Conservation (phyloP, 2,329 filamentous ascomycete species). For the Fusarium citri region DNA sequence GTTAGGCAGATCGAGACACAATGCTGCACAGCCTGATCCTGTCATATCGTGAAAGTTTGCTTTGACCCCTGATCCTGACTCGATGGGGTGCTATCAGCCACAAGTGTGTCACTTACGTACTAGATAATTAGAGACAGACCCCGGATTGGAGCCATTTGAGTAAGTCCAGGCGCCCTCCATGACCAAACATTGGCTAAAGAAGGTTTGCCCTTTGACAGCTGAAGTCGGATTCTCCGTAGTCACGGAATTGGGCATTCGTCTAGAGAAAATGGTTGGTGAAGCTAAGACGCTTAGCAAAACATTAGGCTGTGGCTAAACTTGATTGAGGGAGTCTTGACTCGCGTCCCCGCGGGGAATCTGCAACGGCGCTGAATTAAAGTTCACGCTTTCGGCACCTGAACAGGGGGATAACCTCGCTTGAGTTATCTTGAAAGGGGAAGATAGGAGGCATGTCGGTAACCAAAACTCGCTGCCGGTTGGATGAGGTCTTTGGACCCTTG, state of each 20-base stretch:
- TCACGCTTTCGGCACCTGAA: background rate
- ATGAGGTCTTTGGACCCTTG: background rate
- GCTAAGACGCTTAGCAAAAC: background rate
- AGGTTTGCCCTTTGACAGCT: background rate
- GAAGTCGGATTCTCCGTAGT: background rate
- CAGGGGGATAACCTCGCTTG: background rate
- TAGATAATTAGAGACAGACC: background rate
- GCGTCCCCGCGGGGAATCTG: background rate
- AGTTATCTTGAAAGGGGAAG: background rate
- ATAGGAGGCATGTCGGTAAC: background rate
- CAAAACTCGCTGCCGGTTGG: background rate
- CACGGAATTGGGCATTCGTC: background rate
- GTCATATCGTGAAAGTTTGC: slow-evolving; percentile 1
- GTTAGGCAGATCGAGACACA: slow-evolving; percentile 2
- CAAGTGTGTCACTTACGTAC: background rate
- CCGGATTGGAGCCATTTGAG: background rate
- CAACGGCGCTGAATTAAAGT: background rate
- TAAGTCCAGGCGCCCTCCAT: background rate
- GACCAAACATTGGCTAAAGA: background rate
- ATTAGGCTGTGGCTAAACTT: background rate
- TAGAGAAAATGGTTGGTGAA: background rate
- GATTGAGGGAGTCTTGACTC: background rate
- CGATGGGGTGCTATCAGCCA: background rate
- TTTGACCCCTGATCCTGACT: background rate
- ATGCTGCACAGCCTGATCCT: background rate